Base-by-base conservation (phyloP, 2,329 filamentous ascomycete genomes). In the Nothophoma quercina region DNA sequence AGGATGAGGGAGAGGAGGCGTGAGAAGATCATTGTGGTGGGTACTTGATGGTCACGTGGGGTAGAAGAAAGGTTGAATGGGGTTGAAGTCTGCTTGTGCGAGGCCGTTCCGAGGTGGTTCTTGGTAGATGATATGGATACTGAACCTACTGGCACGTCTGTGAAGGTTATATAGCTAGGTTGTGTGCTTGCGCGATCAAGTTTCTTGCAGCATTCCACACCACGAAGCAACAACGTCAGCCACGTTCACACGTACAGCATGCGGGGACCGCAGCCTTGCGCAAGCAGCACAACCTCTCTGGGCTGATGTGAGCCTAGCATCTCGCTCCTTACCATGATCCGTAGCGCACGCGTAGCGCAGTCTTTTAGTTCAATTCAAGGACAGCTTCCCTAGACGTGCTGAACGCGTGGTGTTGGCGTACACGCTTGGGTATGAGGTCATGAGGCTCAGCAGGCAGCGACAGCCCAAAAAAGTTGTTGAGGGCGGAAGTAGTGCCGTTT, bases 1-100 rank as follows among this genome's bases (percentile, higher is more conserved):
- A 88, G 78, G 63, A 83, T 70, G 58, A 86, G 78, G 19, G 83
- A 84, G 22, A 82, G 57, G 18, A 87, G 60, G 52, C 85, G 81
- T 8, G 81, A 58, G 59, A 69, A 33, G 40, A 70, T 54, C 67
- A 71, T 71, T 0, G 34, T 68, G 56, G 18, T 29, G n/a, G 38
- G 13, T 49, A 30, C 23, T 40, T 18, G 40, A 22, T 18, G 5
- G 23, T 36, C 42, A 36, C 15, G 36, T 16, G 33, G 21, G 12
- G 6, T 7, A 15, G 23, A 28, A 6, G 19, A n/a, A 7, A 39
- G 28, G 15, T 2, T 21, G 15, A 16, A 9, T 32, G 18, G 30
- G 2, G n/a, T 13, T 19, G 18, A 21, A 16, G 6, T 19, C 12
- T 12, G 42, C 15, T 21, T 19, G 16, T 44, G 23, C 8, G 15